phyloP scores from a whole-genome alignment of 805 yeast genomes.

The Dipodascopsis uninucleata region DNA sequence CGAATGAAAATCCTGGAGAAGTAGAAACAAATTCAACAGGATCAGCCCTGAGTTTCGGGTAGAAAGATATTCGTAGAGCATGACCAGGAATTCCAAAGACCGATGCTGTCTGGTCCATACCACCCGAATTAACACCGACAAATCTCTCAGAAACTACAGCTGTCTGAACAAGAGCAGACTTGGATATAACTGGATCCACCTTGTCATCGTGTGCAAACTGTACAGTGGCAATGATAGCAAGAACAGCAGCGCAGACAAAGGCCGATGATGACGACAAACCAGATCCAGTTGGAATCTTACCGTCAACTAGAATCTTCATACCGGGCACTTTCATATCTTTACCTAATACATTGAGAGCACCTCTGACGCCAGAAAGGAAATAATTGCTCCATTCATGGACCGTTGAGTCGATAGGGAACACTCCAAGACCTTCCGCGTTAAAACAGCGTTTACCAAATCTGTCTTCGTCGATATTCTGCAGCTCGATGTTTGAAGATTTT shows the following conservation, averaged over 20 bases:
- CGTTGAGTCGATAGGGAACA: constrained; percentile 47
- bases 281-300: constrained; percentile 68
- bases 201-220: constrained; percentile 35
- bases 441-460: constrained; percentile 27
- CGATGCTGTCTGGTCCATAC: constrained; percentile 74
- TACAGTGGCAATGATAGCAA: constrained; percentile 54
- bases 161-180: constrained; percentile 52
- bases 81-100: constrained; percentile 58
- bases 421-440: constrained; percentile 22
- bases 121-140: constrained; percentile 74
- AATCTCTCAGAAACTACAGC: constrained; percentile 67
- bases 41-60: constrained; percentile 53
- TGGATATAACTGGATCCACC: constrained; percentile 37
- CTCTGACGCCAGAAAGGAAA: constrained; percentile 61
- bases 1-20: constrained; percentile 47
- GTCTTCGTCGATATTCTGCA: constrained; percentile 38
- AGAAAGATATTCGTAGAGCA: constrained; percentile 57
- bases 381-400: constrained; percentile 63
- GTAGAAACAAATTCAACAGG: constrained; percentile 45
- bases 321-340: constrained; percentile 36
- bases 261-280: constrained; percentile 73
- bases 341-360: constrained; percentile 50
- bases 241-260: constrained; percentile 60
- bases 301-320: constrained; percentile 52
- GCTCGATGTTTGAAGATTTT: constrained; percentile 31